phyloP scores from a whole-genome alignment of 345 rosid species.

The Citrus maxima region DNA sequence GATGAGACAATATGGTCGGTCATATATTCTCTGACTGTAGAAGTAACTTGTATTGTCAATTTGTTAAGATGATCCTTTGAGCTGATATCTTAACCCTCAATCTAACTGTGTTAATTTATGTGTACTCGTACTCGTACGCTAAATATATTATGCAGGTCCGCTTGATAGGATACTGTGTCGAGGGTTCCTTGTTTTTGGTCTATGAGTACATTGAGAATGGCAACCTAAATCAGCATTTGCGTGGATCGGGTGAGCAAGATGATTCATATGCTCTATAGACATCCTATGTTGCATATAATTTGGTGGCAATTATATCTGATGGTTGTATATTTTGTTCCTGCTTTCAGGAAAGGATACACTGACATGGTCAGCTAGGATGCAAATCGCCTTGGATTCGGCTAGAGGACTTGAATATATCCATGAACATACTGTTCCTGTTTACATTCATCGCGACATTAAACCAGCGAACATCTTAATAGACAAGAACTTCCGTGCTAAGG shows the following conservation, averaged over 20 bases:
- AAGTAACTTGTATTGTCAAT: background rate
- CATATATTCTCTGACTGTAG: background rate
- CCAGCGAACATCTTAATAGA: constrained; percentile 92
- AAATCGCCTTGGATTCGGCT: constrained; percentile 93
- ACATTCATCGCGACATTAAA: constrained; percentile 94
- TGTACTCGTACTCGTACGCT: background rate
- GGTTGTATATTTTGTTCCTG: constrained; percentile 4
- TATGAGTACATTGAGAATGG: constrained; percentile 93
- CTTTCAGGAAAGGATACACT: constrained; percentile 63
- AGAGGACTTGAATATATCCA: constrained; percentile 98
- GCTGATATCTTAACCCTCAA: background rate
- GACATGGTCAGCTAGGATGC: constrained; percentile 81
- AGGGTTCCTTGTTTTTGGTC: constrained; percentile 82
- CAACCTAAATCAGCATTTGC: constrained; percentile 86
- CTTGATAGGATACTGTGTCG: constrained; percentile 88
- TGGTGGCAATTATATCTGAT: background rate
- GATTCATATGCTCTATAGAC: background rate
- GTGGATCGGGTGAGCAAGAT: constrained; percentile 55
- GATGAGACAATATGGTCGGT: background rate
- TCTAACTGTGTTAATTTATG: background rate
- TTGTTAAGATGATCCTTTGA: background rate
- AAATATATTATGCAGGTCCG: constrained; percentile 54
- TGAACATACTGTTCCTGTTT: constrained; percentile 94
- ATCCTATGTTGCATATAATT: background rate
- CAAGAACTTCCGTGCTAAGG: constrained; percentile 82